Conservation (phyloP, 2,329 filamentous ascomycete species). For the Fusarium albidum region DNA sequence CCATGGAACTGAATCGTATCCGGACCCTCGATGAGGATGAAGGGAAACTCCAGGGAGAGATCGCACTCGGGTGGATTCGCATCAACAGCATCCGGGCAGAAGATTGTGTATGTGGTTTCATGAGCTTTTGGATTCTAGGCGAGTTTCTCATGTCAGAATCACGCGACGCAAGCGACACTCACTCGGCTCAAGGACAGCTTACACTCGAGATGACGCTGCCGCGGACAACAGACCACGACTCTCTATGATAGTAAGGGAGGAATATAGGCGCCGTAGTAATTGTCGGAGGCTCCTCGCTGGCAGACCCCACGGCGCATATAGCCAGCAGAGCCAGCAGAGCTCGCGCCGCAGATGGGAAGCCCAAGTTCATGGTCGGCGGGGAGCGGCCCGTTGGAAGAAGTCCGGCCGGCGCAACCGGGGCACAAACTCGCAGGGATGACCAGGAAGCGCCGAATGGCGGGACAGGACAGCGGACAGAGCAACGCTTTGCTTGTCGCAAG, state of each 20-base stretch:
- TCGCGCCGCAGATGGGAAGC: constrained; percentile 31
- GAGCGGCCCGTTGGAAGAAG: neutral
- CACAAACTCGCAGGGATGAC: constrained; percentile 16
- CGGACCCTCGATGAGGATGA: constrained; percentile 56
- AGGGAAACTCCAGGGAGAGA: constrained; percentile 56
- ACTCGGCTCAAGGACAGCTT: constrained; percentile 20
- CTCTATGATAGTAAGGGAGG: constrained; percentile 52
- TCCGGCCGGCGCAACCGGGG: neutral
- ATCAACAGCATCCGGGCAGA: constrained; percentile 53
- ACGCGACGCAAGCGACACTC: neutral
- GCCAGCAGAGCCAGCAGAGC: constrained; percentile 40
- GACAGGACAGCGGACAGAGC: neutral
- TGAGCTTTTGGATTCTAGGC: constrained; percentile 39
- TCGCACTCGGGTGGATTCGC: constrained; percentile 52
- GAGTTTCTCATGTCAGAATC: neutral
- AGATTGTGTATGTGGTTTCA: constrained; percentile 58
- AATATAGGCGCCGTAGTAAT: constrained; percentile 55
- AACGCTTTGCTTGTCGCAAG: neutral
- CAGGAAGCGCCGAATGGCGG: neutral
- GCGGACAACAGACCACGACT: constrained; percentile 55
- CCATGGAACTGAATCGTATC: constrained; percentile 54
- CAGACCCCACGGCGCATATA: constrained; percentile 33
- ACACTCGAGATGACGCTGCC: constrained; percentile 57
- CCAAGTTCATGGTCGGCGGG: constrained; percentile 21
- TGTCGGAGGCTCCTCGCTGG: constrained; percentile 34